Percentiles rank a stretch among this genome's conserved stretches.
phyloP scores from a whole-genome alignment of 2,329 filamentous ascomycete species.

The Calonectria fujianensis region DNA sequence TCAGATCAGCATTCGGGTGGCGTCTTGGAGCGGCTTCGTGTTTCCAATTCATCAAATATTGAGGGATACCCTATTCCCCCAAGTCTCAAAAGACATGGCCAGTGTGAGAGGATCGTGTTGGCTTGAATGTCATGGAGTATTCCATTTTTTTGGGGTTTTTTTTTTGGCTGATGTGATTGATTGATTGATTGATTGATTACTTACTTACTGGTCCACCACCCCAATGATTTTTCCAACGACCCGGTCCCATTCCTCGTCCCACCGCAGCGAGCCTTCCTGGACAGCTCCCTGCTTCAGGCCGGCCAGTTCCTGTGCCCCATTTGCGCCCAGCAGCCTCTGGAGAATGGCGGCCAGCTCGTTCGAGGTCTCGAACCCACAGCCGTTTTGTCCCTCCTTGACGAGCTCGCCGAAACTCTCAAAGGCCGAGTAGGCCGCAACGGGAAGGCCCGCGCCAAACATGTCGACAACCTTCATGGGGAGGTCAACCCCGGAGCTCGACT shows the following conservation, averaged over 20 bases:
- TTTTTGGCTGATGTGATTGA: slow-evolving; percentile 26
- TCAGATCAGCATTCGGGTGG: slow-evolving; percentile 46
- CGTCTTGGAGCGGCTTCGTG: slow-evolving; percentile 48
- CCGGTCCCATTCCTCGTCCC: slow-evolving; percentile 95
- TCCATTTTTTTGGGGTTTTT: not conserved
- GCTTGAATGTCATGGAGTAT: slow-evolving; percentile 1
- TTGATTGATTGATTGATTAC: slow-evolving; percentile 10
- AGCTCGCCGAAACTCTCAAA: slow-evolving; percentile 94
- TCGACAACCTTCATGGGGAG: slow-evolving; percentile 99
- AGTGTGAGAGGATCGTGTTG: not conserved
- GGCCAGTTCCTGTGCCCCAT: slow-evolving; percentile 72
- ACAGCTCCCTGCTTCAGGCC: slow-evolving; percentile 81
- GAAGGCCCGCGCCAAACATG: slow-evolving; percentile 96
- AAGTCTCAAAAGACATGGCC: slow-evolving; percentile 10
- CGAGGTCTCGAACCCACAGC: slow-evolving; percentile 86
- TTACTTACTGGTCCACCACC: slow-evolving; percentile 55
- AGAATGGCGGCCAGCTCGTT: slow-evolving; percentile 79
- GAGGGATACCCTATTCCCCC: slow-evolving; percentile 27
- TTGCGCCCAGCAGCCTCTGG: slow-evolving; percentile 75
- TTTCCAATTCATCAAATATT: slow-evolving; percentile 42
- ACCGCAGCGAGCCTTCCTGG: slow-evolving; percentile 84
- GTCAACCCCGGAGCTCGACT: slow-evolving; percentile 94
- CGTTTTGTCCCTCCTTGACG: slow-evolving; percentile 91
- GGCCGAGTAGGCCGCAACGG: slow-evolving; percentile 88
- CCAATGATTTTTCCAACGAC: slow-evolving; percentile 85